phyloP scores from a whole-genome alignment of 176 grass and related monocot genomes.

The Bothriochloa decipiens region DNA sequence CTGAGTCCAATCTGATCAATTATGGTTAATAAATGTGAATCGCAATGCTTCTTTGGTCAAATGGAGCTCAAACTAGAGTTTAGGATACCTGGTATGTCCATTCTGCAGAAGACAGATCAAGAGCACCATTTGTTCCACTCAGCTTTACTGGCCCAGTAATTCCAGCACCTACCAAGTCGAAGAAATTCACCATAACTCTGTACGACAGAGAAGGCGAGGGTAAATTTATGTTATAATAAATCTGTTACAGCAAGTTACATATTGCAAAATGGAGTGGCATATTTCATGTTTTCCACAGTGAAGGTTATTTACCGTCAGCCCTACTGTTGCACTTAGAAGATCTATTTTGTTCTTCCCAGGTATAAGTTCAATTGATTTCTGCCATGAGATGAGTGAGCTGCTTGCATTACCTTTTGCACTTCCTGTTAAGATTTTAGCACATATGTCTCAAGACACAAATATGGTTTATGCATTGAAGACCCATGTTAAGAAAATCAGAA shows the following conservation, averaged over 20 bases:
- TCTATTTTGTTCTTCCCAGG: constrained; percentile 91
- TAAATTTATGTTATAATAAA: constrained; percentile 5
- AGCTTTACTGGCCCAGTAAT: constrained; percentile 90
- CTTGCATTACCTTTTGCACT: constrained; percentile 56
- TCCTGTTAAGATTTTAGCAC: constrained; percentile 57
- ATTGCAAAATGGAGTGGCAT: constrained; percentile 22
- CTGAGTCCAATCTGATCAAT: constrained; percentile 74
- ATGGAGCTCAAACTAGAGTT: constrained; percentile 2
- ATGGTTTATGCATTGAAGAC: neutral
- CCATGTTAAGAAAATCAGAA: neutral
- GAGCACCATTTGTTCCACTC: constrained; percentile 58
- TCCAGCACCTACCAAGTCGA: constrained; percentile 88
- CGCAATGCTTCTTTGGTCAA: neutral
- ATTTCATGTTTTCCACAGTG: constrained; percentile 17
- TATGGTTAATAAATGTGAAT: constrained; percentile 33
- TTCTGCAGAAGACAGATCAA: constrained; percentile 68
- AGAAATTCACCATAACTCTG: constrained; percentile 98
- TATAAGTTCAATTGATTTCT: constrained; percentile 60
- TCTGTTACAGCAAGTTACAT: neutral
- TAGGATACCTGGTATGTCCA: constrained; percentile 93
- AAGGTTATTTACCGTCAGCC: constrained; percentile 65
- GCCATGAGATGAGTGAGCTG: constrained; percentile 56
- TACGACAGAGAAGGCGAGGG: constrained; percentile 2
- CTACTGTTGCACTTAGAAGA: constrained; percentile 94
- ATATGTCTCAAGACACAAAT: constrained; percentile 41